A percentile compares a stretch with the other conserved stretches of the same genome.
Conservation (phyloP, 2,329 filamentous ascomycete species). For the Tolypocladium capitatum region DNA sequence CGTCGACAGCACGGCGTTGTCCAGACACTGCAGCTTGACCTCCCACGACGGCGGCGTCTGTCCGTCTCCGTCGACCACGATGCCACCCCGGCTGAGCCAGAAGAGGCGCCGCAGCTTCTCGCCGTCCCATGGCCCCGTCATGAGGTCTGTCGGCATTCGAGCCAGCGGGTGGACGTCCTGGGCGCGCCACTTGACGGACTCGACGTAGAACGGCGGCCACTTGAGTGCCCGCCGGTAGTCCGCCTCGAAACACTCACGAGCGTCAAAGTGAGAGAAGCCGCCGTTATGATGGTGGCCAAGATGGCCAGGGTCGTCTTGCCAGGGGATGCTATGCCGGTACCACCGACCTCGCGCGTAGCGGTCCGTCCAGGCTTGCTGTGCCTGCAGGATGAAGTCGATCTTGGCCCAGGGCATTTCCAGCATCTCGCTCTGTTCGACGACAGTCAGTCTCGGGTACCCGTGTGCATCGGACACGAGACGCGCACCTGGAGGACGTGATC, state of each 20-base stretch:
- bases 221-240: slow-evolving; percentile 18
- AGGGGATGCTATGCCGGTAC: slow-evolving; percentile 19
- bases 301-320: slow-evolving; percentile 4
- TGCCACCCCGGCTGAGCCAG: slow-evolving; percentile 30
- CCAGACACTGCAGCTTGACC: slow-evolving; percentile 21
- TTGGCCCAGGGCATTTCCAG: slow-evolving; percentile 30
- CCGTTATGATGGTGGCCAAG: slow-evolving; percentile 10
- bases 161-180: slow-evolving; percentile 25
- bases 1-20: slow-evolving; percentile 19
- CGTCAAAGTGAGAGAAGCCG: slow-evolving; percentile 16
- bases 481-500: slow-evolving; percentile 32
- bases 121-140: slow-evolving; percentile 29
- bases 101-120: slow-evolving; percentile 27
- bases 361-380: slow-evolving; percentile 33
- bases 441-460: slow-evolving; percentile 3
- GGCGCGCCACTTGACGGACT: slow-evolving; percentile 9
- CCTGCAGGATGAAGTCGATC: slow-evolving; percentile 32
- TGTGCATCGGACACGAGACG: not conserved
- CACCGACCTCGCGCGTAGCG: slow-evolving; percentile 19
- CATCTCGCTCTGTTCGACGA: slow-evolving; percentile 23
- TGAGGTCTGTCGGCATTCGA: slow-evolving; percentile 25
- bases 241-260: slow-evolving; percentile 21
- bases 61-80: slow-evolving; percentile 13
- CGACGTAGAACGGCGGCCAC: slow-evolving; percentile 10
- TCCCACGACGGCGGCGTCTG: slow-evolving; percentile 26